Percentiles rank a stretch among this genome's conserved stretches.
Evolutionary conservation across 2,329 filamentous ascomycete genomes (phyloP).

Genomic region (Claviceps cyperi): DNA sequence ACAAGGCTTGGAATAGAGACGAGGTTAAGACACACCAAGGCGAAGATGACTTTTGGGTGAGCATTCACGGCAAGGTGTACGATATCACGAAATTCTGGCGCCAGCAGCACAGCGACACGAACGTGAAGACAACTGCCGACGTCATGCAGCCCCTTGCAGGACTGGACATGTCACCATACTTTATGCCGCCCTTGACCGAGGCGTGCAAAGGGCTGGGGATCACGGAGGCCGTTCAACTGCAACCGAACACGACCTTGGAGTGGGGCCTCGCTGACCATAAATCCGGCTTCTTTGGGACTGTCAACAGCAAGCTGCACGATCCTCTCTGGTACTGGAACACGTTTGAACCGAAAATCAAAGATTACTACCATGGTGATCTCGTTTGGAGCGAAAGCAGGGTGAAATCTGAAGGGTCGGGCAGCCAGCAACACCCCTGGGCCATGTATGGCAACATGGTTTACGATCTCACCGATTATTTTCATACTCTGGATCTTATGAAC

Average conservation of each 20-base stretch:
- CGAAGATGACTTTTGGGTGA: constrained; percentile 72
- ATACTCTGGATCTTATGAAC: constrained; percentile 50
- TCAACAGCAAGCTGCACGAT: constrained; percentile 41
- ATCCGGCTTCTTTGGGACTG: constrained; percentile 49
- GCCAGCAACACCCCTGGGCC: constrained; percentile 58
- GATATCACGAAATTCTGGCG: constrained; percentile 84
- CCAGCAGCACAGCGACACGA: constrained; percentile 63
- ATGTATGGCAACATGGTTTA: constrained; percentile 65
- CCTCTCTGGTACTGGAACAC: constrained; percentile 61
- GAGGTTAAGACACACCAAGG: constrained; percentile 60
- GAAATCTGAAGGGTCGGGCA: constrained; percentile 47
- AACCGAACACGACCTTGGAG: constrained; percentile 48
- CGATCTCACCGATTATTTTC: constrained; percentile 84
- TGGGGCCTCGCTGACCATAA: constrained; percentile 47
- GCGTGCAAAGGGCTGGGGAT: constrained; percentile 63
- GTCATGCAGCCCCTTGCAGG: constrained; percentile 71
- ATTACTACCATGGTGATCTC: constrained; percentile 77
- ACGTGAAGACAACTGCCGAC: constrained; percentile 41
- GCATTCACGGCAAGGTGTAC: constrained; percentile 77
- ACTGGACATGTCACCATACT: constrained; percentile 69
- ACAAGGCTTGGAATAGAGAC: constrained; percentile 70
- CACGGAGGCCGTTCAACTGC: constrained; percentile 39
- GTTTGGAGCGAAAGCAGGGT: constrained; percentile 53
- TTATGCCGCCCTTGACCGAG: constrained; percentile 59
- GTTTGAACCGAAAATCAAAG: constrained; percentile 67